Base-by-base conservation (phyloP, 2,329 filamentous ascomycete species). In the Pseudocercospora cruenta region DNA sequence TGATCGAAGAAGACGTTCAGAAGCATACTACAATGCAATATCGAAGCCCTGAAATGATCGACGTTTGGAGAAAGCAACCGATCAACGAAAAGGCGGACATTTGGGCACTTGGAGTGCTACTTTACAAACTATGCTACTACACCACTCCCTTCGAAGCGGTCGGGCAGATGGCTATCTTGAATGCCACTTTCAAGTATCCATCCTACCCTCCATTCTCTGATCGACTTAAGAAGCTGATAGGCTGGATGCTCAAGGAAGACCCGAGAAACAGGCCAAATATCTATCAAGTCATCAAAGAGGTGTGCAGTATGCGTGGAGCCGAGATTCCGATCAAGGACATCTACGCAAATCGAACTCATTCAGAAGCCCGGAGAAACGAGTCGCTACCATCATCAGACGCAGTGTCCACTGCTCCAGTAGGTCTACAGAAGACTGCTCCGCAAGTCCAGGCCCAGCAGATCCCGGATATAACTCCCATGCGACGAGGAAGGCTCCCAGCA, bases 21-120 rank as follows among this genome's bases (percentile, higher is more conserved):
- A 92, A 92, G 74, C 94, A 99, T 78, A 99, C 95, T 0, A 99
- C 95, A 0, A 86, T 99, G 80, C 95, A 99, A 79, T 99, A 99
- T 78, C 87, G 95, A 71, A 98, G 94, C 77, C 95, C 95, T 5
- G 95, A 99, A 81, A 99, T 99, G 95, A 90, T 99, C 67, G 95
- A 99, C 76, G 95, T 99, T 24, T 99, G 97, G 81, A 87, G 94
- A 69, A 97, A 96, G 79, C 92, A 94, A 73, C 93, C 95, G 0
- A 97, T 99, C 76, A 93, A 99, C 76, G 95, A 99, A 82, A 99
- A 99, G 82, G 96, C 94, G 58, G 95, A 99, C 79, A 97, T 99
- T 31, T 99, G 94, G 95, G 95, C 95, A 0, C 82, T 99, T 67
- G 95, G 95, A 4, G 95, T 99, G 49, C 82, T 99, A 65, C 81